These are phyloP conservation scores for Pseudogymnoascus sp. DNA, from an alignment of 2,329 filamentous ascomycete species.

Conservation along the genomic window DNA sequence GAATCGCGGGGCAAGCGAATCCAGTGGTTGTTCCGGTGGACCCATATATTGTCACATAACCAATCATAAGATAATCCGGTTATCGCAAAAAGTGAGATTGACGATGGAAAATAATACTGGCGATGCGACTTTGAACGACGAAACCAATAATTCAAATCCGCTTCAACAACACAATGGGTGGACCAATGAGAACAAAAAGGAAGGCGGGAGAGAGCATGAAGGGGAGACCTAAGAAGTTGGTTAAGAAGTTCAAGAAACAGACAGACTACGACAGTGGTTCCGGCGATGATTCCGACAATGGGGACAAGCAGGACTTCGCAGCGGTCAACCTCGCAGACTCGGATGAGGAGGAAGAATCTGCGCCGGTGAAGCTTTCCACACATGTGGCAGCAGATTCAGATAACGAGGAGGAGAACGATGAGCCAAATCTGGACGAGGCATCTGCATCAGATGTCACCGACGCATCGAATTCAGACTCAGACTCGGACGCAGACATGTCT, in stretches of 20 bases:
- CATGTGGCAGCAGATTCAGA: slow-evolving; percentile 27
- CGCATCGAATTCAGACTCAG: slow-evolving; percentile 13
- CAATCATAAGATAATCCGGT: slow-evolving; percentile 7
- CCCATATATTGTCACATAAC: neutral
- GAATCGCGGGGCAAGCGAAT: slow-evolving; percentile 8
- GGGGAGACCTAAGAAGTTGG: slow-evolving; percentile 35
- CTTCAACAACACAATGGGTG: slow-evolving; percentile 22
- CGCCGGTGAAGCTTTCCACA: slow-evolving; percentile 14
- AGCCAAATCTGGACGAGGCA: slow-evolving; percentile 22
- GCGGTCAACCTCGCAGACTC: slow-evolving; percentile 42
- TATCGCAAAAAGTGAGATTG: slow-evolving; percentile 9
- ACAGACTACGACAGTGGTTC: slow-evolving; percentile 54
- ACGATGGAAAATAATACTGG: slow-evolving; percentile 2
- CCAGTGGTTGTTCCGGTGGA: slow-evolving; percentile 1
- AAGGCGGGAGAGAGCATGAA: slow-evolving; percentile 52
- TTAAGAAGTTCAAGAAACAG: slow-evolving; percentile 56
- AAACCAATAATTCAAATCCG: neutral
- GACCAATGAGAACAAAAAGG: slow-evolving; percentile 40
- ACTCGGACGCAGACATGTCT: slow-evolving; percentile 24
- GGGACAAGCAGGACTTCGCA: slow-evolving; percentile 35
- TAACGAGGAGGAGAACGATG: slow-evolving; percentile 23
- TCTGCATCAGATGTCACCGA: slow-evolving; percentile 19
- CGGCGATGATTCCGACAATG: slow-evolving; percentile 41
- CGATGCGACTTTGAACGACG: neutral
- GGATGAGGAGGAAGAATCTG: slow-evolving; percentile 29